Conservation (phyloP, 768 basidiomycete species). For the Hebeloma cylindrosporum region DNA sequence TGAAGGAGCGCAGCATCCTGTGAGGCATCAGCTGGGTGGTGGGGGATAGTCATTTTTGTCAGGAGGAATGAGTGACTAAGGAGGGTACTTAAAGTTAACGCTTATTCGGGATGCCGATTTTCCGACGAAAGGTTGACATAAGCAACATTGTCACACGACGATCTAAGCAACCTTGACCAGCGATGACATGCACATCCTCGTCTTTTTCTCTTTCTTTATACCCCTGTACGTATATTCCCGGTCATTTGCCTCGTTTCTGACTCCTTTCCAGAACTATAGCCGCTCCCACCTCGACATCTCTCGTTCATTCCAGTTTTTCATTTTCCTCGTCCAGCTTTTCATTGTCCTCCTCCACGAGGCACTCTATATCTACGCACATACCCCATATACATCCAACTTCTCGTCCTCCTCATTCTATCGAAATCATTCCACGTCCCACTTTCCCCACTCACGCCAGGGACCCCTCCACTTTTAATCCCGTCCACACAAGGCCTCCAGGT, state of each 20-base stretch:
- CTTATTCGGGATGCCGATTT: conserved; percentile 24
- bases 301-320: background rate
- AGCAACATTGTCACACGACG: conserved; percentile 2
- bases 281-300: conserved; percentile 6
- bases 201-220: conserved; percentile 13
- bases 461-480: conserved; percentile 1
- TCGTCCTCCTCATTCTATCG: conserved; percentile 5
- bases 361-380: background rate
- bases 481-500: conserved; percentile 12
- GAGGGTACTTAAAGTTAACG: too few species aligned
- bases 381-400: conserved; percentile 3
- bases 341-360: background rate
- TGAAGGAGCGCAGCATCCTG: conserved; percentile 68
- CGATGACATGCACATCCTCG: conserved; percentile 12
- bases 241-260: conserved; percentile 5
- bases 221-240: conserved; percentile 11
- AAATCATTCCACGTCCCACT: conserved; percentile 7
- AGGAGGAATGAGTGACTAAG: conserved; percentile 12
- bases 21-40: conserved; percentile 22
- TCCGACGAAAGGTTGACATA: conserved; percentile 16
- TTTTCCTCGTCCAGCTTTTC: conserved; percentile 3
- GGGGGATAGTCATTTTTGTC: conserved; percentile 22
- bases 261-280: conserved; percentile 1
- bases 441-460: conserved; percentile 6
- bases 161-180: background rate